Conservation (phyloP, 345 rosid species). For the Reutealis trisperma region DNA sequence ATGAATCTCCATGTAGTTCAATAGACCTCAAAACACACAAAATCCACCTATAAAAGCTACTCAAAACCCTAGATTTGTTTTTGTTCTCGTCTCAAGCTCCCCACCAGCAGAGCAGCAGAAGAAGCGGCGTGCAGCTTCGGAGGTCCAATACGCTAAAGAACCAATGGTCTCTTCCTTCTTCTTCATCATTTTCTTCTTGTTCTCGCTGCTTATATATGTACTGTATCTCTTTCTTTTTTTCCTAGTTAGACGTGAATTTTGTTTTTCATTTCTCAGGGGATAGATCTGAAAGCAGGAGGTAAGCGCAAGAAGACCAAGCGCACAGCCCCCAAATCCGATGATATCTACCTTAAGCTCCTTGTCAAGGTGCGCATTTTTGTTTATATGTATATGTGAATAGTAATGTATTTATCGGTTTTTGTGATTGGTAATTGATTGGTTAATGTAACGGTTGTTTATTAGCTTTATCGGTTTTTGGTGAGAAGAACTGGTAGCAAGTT, state of each 20-base stretch:
- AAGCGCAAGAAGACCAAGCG: slow-evolving; percentile 91
- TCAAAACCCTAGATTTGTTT: slow-evolving; percentile 49
- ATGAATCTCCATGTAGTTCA: background rate
- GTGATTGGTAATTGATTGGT: background rate
- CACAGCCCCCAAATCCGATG: slow-evolving; percentile 86
- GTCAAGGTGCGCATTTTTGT: slow-evolving; percentile 61
- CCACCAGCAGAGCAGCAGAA: slow-evolving; percentile 2
- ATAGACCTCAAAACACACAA: background rate
- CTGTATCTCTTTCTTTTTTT: background rate
- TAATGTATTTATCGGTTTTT: background rate
- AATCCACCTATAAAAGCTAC: slow-evolving; percentile 17
- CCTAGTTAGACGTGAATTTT: background rate
- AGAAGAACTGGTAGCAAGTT: slow-evolving; percentile 90
- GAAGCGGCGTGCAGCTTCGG: slow-evolving; percentile 13
- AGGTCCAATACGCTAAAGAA: background rate
- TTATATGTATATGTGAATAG: background rate
- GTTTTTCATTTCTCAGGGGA: slow-evolving; percentile 54
- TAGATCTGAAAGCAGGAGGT: slow-evolving; percentile 93
- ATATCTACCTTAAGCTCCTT: slow-evolving; percentile 90
- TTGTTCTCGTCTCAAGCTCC: background rate
- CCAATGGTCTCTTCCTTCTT: slow-evolving; percentile 40
- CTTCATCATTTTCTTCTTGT: background rate
- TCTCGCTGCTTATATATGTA: background rate
- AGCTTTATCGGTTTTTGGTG: slow-evolving; percentile 86
- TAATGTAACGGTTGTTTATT: background rate